phyloP scores from a whole-genome alignment of 164 flowering plant genomes.

The Magnolia officinalis region DNA sequence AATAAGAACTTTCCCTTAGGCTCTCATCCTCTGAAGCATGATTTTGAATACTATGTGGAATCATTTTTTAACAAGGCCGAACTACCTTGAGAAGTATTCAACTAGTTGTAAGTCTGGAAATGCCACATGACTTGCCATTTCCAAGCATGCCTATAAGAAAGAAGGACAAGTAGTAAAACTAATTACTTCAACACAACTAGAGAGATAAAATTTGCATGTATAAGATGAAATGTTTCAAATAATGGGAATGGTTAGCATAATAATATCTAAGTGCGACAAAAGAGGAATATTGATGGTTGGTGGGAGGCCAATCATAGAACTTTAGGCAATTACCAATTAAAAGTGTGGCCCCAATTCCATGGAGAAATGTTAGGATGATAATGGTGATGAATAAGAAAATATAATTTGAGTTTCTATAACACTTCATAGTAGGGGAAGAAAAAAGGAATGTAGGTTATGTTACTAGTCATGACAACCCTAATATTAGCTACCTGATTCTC shows the following conservation, averaged over 20 bases:
- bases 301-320: not conserved
- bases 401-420: too few species aligned
- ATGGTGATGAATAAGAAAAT: too few species aligned
- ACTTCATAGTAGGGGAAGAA: not conserved
- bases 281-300: not conserved
- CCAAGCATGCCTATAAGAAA: not conserved
- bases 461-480: not conserved
- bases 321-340: too few species aligned
- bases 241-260: not conserved
- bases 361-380: too few species aligned
- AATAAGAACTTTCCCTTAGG: not conserved
- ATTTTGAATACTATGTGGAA: slow-evolving; percentile 2
- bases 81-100: not conserved
- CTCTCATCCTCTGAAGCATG: not conserved
- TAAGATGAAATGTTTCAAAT: not conserved
- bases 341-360: too few species aligned
- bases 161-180: not conserved
- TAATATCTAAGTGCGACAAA: not conserved
- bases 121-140: not conserved
- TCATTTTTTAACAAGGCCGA: not conserved
- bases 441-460: not conserved
- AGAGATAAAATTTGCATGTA: not conserved
- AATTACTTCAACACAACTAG: not conserved
- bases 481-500: too few species aligned
- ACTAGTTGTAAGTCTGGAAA: not conserved